These are phyloP conservation scores for Dianthus caryophyllus DNA, from an alignment of 148 eudicot species.

Conservation along the genomic window DNA sequence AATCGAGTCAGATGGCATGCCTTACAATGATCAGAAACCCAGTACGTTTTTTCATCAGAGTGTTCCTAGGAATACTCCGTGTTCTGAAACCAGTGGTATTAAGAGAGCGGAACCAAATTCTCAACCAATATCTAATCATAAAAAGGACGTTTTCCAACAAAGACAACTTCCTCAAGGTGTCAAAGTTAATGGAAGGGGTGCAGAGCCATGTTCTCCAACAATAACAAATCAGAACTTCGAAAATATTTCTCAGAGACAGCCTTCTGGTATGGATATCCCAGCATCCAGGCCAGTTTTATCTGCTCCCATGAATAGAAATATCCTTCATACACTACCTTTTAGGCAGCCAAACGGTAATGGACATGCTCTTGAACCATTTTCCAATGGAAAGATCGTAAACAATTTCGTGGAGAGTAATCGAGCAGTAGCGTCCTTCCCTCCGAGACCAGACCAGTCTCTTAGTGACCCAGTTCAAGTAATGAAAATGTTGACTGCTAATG, in stretches of 20 bases:
- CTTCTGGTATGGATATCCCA: conserved; percentile 28
- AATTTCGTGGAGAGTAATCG: conserved; percentile 35
- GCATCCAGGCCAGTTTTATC: conserved; percentile 30
- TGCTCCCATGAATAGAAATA: conserved; percentile 28
- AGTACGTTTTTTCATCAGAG: conserved; percentile 28
- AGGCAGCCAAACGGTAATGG: conserved; percentile 42
- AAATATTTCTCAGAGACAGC: conserved; percentile 23
- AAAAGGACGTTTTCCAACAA: conserved; percentile 22
- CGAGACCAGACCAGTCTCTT: conserved; percentile 56
- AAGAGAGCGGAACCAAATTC: conserved; percentile 52
- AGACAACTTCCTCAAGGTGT: conserved; percentile 19
- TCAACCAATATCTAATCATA: conserved; percentile 36
- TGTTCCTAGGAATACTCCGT: conserved; percentile 30
- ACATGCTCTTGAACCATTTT: conserved; percentile 28
- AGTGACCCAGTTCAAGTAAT: conserved; percentile 84
- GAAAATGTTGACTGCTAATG: conserved; percentile 68
- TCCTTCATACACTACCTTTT: conserved; percentile 39
- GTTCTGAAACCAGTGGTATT: conserved; percentile 31
- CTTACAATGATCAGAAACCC: conserved; percentile 26
- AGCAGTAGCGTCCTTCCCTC: conserved; percentile 27
- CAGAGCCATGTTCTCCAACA: conserved; percentile 39
- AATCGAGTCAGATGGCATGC: conserved; percentile 40
- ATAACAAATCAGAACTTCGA: conserved; percentile 27
- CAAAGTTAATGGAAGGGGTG: conserved; percentile 34
- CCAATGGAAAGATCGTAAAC: conserved; percentile 32